phyloP scores from a whole-genome alignment of 2,329 filamentous ascomycete species.

The Botrytis tulipae region DNA sequence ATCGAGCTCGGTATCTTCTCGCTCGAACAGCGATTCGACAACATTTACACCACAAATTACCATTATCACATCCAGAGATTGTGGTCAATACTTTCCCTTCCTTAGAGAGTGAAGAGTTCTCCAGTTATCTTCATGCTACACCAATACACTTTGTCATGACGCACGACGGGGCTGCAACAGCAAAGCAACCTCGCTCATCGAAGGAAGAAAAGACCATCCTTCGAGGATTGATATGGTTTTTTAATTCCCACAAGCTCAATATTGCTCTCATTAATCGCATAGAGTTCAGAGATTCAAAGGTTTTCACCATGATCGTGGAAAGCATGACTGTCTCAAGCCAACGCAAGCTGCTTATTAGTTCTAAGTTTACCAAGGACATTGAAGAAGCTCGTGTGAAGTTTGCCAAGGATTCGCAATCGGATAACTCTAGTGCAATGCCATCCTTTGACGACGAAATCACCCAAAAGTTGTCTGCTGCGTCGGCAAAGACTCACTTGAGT shows the following conservation, averaged over 20 bases:
- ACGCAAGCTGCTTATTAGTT: conserved; percentile 24
- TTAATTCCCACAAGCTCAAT: conserved; percentile 57
- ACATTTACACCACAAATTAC: conserved; percentile 47
- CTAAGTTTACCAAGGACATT: conserved; percentile 25
- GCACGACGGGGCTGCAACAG: conserved; percentile 54
- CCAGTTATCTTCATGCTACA: conserved; percentile 51
- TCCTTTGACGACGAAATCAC: conserved; percentile 21
- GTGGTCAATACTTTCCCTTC: conserved; percentile 46
- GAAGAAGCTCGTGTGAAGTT: conserved; percentile 22
- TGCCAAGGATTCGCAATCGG: conserved; percentile 12
- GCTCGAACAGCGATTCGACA: conserved; percentile 62
- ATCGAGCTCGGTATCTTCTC: conserved; percentile 51
- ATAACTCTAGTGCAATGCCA: background rate
- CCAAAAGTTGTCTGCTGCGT: conserved; percentile 25
- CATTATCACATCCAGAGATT: conserved; percentile 30
- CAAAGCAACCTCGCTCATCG: background rate
- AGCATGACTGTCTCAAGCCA: conserved; percentile 29
- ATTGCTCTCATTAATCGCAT: conserved; percentile 63
- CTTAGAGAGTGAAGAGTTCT: conserved; percentile 50
- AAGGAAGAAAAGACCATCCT: conserved; percentile 33
- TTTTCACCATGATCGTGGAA: conserved; percentile 51
- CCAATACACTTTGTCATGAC: conserved; percentile 67
- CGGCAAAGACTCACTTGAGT: conserved; percentile 35
- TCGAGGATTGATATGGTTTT: conserved; percentile 51
- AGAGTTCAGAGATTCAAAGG: conserved; percentile 54